Conservation (phyloP, 345 rosid species). For the Cardamine chenopodiifolia region DNA sequence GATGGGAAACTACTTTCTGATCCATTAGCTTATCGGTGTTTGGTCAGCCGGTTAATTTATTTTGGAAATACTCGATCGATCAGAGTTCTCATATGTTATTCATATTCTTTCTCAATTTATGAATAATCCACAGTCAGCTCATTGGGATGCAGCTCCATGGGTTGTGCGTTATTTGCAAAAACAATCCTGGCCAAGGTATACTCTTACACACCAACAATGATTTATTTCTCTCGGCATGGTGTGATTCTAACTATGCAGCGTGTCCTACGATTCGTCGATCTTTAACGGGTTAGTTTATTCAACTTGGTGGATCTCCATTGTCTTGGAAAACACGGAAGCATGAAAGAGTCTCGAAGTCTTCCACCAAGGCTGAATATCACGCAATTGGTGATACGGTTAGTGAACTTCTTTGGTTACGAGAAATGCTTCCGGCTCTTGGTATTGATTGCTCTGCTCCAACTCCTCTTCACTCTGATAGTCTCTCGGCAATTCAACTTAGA, state of each 20-base stretch:
- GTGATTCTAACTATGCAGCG: too few relatives aligned
- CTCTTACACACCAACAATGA: too few relatives aligned
- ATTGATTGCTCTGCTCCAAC: too few relatives aligned
- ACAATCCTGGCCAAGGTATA: fast-evolving
- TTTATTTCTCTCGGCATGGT: neutral
- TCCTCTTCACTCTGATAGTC: too few relatives aligned
- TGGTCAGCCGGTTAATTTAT: neutral
- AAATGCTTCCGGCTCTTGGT: too few relatives aligned
- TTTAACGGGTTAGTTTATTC: neutral
- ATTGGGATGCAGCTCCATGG: neutral
- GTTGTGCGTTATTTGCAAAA: neutral
- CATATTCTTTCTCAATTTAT: neutral
- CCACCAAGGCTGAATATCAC: too few relatives aligned
- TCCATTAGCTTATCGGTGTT: fast-evolving
- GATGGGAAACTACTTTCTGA: neutral
- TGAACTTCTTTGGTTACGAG: too few relatives aligned
- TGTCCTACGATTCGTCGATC: too few relatives aligned
- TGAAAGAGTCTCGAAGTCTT: too few relatives aligned
- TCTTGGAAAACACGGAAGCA: neutral
- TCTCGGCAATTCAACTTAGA: too few relatives aligned
- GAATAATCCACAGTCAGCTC: fast-evolving
- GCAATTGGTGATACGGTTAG: too few relatives aligned
- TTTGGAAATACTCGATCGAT: neutral
- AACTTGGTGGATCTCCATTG: neutral
- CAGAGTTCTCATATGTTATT: fast-evolving